Base-by-base conservation (phyloP, 176 grass and related monocot genomes). In the Triticum urartu region DNA sequence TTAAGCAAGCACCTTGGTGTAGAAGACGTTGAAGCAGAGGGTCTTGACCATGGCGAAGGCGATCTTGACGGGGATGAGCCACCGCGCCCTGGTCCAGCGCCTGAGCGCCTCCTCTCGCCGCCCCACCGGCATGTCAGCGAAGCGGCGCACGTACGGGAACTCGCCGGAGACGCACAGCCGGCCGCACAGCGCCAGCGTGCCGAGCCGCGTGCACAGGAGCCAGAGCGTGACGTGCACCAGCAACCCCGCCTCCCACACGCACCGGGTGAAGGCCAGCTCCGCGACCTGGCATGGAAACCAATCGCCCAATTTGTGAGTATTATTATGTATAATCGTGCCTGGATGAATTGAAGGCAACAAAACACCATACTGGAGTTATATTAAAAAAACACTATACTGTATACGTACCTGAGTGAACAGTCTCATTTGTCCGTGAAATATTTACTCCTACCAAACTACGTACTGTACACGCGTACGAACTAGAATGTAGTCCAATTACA, bases 111-210 rank as follows among this genome's bases (percentile, higher is more conserved):
- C 63, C 83, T 98, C 95, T 42, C 91, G 90, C 62, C 62, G 85
- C 79, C 92, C 78, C 67, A 85, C 65, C 2, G 93, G 80, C 91
- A 98, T 90, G 65, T 91, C 89, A 35, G 91, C 89, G 85, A 98
- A 98, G 79, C 79, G 91, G 74, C 56, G 47, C 48, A 89, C 67
- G 87, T 72, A 95, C 17, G 91, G 93, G 80, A 83, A 85, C 24
- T 33, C 47, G 39, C 40, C 40, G 30, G 70, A 74, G 63, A 95
- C 0, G 68, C 83, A 81, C 34, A 77, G 70, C 12, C 65, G 33
- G 1, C 93, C 89, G 73, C 95, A 95, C 1, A 98, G 80, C 5
- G 75, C n/a, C 21, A 98, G 34, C 25, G 95, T 95, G 64, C 95
- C 93, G 10, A 87, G 17, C 67, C 81, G 87, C 5, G 87, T 91